Conservation (phyloP, 805 yeast species). For the Kodamaea laetipori region DNA sequence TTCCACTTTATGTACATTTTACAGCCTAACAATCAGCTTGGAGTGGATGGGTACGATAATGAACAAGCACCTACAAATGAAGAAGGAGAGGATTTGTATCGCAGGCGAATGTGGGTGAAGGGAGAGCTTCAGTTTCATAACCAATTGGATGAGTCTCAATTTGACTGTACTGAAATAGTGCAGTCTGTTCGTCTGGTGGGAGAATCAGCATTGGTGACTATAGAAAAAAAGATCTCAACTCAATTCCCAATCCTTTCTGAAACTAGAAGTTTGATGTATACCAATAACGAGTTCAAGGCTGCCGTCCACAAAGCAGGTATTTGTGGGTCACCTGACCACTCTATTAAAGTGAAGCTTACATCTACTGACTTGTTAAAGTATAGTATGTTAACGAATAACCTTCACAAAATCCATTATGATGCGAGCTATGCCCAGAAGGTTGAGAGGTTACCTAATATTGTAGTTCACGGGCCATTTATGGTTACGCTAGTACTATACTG, state of each 20-base stretch:
- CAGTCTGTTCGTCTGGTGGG: conserved; percentile 37
- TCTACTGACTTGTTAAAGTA: conserved; percentile 56
- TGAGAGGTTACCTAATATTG: conserved; percentile 62
- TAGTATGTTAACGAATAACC: conserved; percentile 76
- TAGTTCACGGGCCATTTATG: conserved; percentile 83
- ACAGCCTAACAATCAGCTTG: conserved; percentile 52
- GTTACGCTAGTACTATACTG: conserved; percentile 61
- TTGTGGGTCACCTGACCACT: conserved; percentile 1
- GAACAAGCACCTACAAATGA: conserved; percentile 63
- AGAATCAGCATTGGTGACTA: conserved; percentile 52
- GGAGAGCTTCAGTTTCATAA: conserved; percentile 54
- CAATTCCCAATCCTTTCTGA: conserved; percentile 47
- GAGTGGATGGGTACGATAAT: conserved; percentile 78
- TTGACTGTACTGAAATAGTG: conserved; percentile 56
- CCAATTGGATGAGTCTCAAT: conserved; percentile 21
- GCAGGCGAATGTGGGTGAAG: conserved; percentile 77
- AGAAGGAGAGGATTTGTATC: conserved; percentile 32
- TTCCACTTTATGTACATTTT: conserved; percentile 70
- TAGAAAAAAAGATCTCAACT: conserved; percentile 50
- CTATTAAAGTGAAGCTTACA: conserved; percentile 34
- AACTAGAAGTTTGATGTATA: conserved; percentile 60
- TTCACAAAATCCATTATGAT: conserved; percentile 84
- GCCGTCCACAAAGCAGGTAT: neutral
- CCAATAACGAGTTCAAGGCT: conserved; percentile 32
- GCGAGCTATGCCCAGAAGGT: conserved; percentile 46